Evolutionary conservation across 78 protist genomes (phyloP), one percentile per base, ranked within the genome.

Genomic region (Dictyostelium citrinum): DNA sequence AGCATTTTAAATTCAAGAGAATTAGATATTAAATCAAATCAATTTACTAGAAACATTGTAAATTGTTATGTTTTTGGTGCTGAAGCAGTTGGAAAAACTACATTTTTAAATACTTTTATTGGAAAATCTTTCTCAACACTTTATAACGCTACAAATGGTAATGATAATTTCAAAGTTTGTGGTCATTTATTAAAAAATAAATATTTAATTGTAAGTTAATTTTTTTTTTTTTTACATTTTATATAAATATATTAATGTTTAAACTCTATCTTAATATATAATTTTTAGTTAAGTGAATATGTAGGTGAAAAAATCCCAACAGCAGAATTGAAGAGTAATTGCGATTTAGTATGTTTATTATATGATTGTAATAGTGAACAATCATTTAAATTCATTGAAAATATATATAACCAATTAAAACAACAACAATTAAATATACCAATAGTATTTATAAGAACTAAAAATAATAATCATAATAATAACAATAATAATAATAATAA

Each of bases 191-290:
- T 55, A 80, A 77, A 77, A 39, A 68, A n/a, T n/a, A 72, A 83
- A 71, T 67, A 71, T 83, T 83, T 83, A 83, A 72, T 83, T 83
- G 90, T 83, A 71, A 27, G 90, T 83, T 29, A 46, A 8, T 1
- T 43, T 24, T 2, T 14, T 37, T 29, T 27, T 31, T 11, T 35
- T 81, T 33, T 60, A 80, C 37, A 1, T 35, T 60, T 37, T 27
- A 60, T 55, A 31, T 68, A n/a, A 33, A 24, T 51, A 29, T 11
- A 16, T 70, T 31, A 3, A 24, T 16, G 2, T 35, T 29, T 45
- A 16, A 43, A 51, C 39, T n/a, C 12, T 55, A n/a, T 14, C 51
- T 43, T 43, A 1, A 43, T 10, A 43, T 6, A 9, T 10, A 43
- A 10, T 12, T 39, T 22, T 8, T 67, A 88, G 93, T 24, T 78